These are phyloP conservation scores for Fusarium phyllophilum DNA, from an alignment of 2,329 filamentous ascomycete genomes.

Conservation along the genomic window DNA sequence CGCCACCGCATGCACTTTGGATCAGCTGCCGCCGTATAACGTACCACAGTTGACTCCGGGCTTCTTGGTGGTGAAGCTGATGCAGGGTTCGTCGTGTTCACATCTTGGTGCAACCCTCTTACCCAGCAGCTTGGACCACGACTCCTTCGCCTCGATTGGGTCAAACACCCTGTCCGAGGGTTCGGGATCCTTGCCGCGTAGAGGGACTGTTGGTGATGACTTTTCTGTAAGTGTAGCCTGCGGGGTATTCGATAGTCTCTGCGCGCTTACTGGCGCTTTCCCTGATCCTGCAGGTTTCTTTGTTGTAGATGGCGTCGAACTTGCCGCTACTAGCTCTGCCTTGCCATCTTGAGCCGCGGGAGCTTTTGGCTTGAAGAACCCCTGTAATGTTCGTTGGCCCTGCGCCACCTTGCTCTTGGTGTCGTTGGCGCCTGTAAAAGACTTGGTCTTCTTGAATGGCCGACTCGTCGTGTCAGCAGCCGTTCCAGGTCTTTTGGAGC, in stretches of 20 bases:
- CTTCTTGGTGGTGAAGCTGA: constrained; percentile 86
- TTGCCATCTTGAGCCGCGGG: constrained; percentile 18
- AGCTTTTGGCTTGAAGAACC: constrained; percentile 76
- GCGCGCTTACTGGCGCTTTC: neutral
- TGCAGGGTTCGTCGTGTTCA: constrained; percentile 89
- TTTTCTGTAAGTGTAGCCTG: neutral
- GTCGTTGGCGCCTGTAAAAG: constrained; percentile 31
- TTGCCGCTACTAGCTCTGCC: constrained; percentile 1
- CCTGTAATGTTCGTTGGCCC: constrained; percentile 71
- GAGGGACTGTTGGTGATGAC: neutral
- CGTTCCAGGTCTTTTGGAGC: constrained; percentile 32
- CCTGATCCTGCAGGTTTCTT: constrained; percentile 17
- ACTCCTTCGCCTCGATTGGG: constrained; percentile 78
- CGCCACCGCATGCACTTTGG: constrained; percentile 18
- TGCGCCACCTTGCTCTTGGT: constrained; percentile 47
- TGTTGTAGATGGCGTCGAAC: constrained; percentile 24
- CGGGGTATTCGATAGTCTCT: neutral
- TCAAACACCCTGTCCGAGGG: constrained; percentile 64
- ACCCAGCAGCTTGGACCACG: constrained; percentile 86
- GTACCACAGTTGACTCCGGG: constrained; percentile 81
- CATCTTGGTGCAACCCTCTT: constrained; percentile 81
- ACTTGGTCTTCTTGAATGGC: constrained; percentile 43
- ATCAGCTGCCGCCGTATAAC: constrained; percentile 33
- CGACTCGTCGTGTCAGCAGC: constrained; percentile 9
- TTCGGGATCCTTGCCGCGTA: constrained; percentile 16